These are phyloP conservation scores for Dictyostelium purpureum DNA, from an alignment of 78 protist genomes.

Conservation along the genomic window DNA sequence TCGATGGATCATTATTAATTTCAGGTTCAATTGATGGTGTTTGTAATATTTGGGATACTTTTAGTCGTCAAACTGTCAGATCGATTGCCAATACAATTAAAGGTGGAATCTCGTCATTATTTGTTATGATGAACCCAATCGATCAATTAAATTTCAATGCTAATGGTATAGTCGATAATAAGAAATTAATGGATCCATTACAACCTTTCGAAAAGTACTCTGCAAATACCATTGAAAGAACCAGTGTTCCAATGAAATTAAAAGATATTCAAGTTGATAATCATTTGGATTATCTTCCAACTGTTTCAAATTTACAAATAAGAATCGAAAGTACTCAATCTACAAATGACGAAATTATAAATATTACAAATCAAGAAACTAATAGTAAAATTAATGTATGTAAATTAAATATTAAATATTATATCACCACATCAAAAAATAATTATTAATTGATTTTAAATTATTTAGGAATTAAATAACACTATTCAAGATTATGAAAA, in stretches of 20 bases:
- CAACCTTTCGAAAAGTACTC: slow-evolving; percentile 63
- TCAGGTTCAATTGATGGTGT: slow-evolving; percentile 71
- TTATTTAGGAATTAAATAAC: not conserved
- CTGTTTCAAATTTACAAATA: not conserved
- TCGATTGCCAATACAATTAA: slow-evolving; percentile 28
- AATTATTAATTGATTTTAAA: not conserved
- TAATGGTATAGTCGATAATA: not conserved
- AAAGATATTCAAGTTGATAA: not conserved
- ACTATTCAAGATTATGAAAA: not conserved
- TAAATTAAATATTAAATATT: too few relatives aligned
- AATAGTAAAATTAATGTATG: not conserved
- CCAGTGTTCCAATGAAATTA: slow-evolving; percentile 32
- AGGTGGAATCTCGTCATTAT: slow-evolving; percentile 31
- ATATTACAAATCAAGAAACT: not conserved
- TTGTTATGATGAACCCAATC: slow-evolving; percentile 23
- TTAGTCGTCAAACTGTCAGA: slow-evolving; percentile 50
- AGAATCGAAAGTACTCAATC: not conserved
- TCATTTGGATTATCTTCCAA: not conserved
- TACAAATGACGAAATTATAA: not conserved
- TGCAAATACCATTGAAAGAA: not conserved
- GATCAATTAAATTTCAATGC: slow-evolving; percentile 36
- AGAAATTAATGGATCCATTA: slow-evolving; percentile 11
- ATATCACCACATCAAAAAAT: not conserved
- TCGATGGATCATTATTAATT: slow-evolving; percentile 67
- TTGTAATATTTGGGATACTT: slow-evolving; percentile 73